phyloP scores from a whole-genome alignment of 306 rosid genomes.

The Aeschynomene evenia region DNA sequence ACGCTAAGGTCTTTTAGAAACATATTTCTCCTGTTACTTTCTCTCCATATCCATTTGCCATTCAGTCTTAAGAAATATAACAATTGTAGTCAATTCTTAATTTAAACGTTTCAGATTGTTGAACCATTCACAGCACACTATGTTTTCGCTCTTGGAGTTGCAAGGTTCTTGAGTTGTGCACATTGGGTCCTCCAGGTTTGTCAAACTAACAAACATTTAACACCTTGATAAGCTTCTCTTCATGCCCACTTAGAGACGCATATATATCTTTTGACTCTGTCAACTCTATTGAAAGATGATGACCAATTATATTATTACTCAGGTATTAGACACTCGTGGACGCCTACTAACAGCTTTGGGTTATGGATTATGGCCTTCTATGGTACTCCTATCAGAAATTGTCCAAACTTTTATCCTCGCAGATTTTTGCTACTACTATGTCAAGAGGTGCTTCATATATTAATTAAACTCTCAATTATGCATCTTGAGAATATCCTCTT shows the following conservation, averaged over 20 bases:
- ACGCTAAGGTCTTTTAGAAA: slow-evolving; percentile 52
- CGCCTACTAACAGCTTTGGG: slow-evolving; percentile 65
- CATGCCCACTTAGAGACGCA: neutral
- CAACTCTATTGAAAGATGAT: slow-evolving; percentile 1
- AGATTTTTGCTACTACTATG: slow-evolving; percentile 82
- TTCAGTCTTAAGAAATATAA: neutral
- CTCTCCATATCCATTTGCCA: neutral
- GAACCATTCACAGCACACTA: slow-evolving; percentile 84
- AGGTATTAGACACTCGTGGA: slow-evolving; percentile 69
- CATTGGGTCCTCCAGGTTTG: slow-evolving; percentile 85
- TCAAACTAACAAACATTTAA: slow-evolving; percentile 5
- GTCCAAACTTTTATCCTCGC: slow-evolving; percentile 79
- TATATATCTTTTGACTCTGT: neutral
- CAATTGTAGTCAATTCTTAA: neutral
- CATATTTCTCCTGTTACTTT: neutral
- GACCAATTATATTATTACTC: neutral
- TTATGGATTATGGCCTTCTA: slow-evolving; percentile 75
- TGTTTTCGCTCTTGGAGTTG: slow-evolving; percentile 80
- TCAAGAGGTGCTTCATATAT: slow-evolving; percentile 59
- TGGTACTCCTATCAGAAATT: slow-evolving; percentile 71
- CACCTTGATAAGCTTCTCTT: neutral
- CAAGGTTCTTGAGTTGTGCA: slow-evolving; percentile 86
- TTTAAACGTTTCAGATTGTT: slow-evolving; percentile 55
- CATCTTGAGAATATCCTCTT: slow-evolving; percentile 9
- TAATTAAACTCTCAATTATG: slow-evolving; percentile 1